Evolutionary conservation across 805 yeast species (phyloP).

Genomic region (Saturnispora dispora): DNA sequence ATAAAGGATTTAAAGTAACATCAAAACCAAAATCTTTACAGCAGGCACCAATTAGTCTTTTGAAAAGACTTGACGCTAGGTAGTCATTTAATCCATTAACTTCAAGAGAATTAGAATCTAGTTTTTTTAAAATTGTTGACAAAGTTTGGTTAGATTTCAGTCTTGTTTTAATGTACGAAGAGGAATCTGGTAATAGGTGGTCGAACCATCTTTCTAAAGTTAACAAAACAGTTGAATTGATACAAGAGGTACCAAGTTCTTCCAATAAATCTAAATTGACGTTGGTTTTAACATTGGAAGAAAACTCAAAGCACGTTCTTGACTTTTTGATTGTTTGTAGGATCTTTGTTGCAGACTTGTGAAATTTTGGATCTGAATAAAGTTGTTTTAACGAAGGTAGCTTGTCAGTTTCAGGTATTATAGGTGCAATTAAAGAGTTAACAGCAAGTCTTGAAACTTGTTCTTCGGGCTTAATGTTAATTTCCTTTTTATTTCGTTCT

Average conservation of each 20-base stretch:
- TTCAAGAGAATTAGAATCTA: constrained; percentile 33
- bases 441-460: constrained; percentile 37
- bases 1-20: constrained; percentile 48
- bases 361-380: constrained; percentile 21
- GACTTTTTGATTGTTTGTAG: constrained; percentile 49
- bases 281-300: constrained; percentile 7
- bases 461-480: constrained; percentile 13
- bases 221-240: constrained; percentile 47
- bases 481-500: neutral
- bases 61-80: constrained; percentile 45
- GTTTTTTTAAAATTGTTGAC: constrained; percentile 36
- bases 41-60: constrained; percentile 57
- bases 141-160: constrained; percentile 31
- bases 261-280: constrained; percentile 37
- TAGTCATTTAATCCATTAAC: constrained; percentile 35
- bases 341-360: constrained; percentile 22
- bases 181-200: constrained; percentile 44
- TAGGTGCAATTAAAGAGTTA: constrained; percentile 38
- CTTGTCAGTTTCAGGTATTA: constrained; percentile 16
- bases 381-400: constrained; percentile 21
- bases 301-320: constrained; percentile 47
- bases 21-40: constrained; percentile 79
- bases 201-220: constrained; percentile 57
- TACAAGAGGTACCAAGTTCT: constrained; percentile 48
- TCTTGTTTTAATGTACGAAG: constrained; percentile 37